phyloP scores from a whole-genome alignment of 495 filamentous ascomycete species.

The Penicillium antarcticum region DNA sequence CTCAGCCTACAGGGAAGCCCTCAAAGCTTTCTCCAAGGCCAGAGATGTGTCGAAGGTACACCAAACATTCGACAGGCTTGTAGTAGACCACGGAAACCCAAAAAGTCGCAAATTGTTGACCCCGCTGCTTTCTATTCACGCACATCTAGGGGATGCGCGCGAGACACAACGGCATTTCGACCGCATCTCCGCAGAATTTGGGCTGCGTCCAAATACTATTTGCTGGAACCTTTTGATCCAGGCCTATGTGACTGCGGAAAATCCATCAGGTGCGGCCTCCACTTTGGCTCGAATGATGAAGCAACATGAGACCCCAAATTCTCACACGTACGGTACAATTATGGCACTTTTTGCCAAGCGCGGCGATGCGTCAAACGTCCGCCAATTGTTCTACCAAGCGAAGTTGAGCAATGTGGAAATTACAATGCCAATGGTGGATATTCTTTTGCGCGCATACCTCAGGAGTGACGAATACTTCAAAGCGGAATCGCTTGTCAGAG shows the following conservation, averaged over 20 bases:
- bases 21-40: constrained; percentile 29
- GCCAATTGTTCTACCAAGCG: constrained; percentile 59
- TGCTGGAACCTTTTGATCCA: constrained; percentile 79
- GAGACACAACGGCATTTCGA: constrained; percentile 58
- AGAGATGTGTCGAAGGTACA: constrained; percentile 29
- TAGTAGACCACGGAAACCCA: constrained; percentile 36
- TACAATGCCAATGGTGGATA: constrained; percentile 54
- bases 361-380: constrained; percentile 69
- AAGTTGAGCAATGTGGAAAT: constrained; percentile 37
- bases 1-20: constrained; percentile 27
- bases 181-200: constrained; percentile 50
- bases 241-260: constrained; percentile 60
- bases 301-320: constrained; percentile 44
- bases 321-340: constrained; percentile 63
- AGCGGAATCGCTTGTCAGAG: constrained; percentile 60
- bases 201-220: constrained; percentile 47
- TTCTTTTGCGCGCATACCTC: constrained; percentile 66
- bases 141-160: constrained; percentile 56
- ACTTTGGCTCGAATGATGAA: constrained; percentile 56
- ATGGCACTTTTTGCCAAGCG: constrained; percentile 67
- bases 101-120: constrained; percentile 30
- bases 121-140: constrained; percentile 62
- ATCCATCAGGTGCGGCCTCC: constrained; percentile 59
- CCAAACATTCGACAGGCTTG: constrained; percentile 29
- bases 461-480: constrained; percentile 53